These are phyloP conservation scores for Pseudogymnoascus sp. DNA, from an alignment of 2,329 filamentous ascomycete genomes.

Conservation along the genomic window DNA sequence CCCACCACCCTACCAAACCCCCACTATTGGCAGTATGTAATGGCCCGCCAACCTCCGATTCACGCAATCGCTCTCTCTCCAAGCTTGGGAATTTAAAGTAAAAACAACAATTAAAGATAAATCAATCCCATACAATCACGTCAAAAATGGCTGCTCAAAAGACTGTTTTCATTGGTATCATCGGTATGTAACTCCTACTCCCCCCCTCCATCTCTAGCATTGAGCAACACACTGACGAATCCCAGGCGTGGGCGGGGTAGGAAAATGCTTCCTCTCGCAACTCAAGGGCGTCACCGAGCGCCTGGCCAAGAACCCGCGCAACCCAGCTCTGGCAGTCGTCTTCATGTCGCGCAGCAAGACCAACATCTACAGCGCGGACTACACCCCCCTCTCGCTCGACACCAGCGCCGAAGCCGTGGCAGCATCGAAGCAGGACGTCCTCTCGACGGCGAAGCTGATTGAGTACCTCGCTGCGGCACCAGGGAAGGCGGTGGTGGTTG, in stretches of 20 bases:
- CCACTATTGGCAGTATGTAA: constrained; percentile 5
- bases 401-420: constrained; percentile 56
- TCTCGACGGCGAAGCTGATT: constrained; percentile 62
- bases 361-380: constrained; percentile 67
- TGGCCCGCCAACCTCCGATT: constrained; percentile 9
- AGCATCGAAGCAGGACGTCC: constrained; percentile 55
- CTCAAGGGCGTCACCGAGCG: constrained; percentile 61
- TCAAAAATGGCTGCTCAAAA: constrained; percentile 26
- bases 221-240: constrained; percentile 12
- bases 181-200: constrained; percentile 30
- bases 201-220: constrained; percentile 14
- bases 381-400: constrained; percentile 58
- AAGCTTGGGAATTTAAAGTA: not conserved
- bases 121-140: not conserved
- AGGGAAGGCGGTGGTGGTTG: constrained; percentile 73
- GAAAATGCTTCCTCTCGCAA: constrained; percentile 82
- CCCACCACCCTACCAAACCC: not conserved
- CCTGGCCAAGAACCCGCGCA: constrained; percentile 44
- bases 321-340: constrained; percentile 61
- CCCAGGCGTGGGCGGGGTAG: constrained; percentile 83
- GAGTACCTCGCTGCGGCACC: constrained; percentile 74
- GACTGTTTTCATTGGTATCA: constrained; percentile 38
- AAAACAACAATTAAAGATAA: not conserved
- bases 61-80: not conserved
- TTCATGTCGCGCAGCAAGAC: constrained; percentile 83